Conservation (phyloP, 768 basidiomycete species). For the Lactarius indigo region DNA sequence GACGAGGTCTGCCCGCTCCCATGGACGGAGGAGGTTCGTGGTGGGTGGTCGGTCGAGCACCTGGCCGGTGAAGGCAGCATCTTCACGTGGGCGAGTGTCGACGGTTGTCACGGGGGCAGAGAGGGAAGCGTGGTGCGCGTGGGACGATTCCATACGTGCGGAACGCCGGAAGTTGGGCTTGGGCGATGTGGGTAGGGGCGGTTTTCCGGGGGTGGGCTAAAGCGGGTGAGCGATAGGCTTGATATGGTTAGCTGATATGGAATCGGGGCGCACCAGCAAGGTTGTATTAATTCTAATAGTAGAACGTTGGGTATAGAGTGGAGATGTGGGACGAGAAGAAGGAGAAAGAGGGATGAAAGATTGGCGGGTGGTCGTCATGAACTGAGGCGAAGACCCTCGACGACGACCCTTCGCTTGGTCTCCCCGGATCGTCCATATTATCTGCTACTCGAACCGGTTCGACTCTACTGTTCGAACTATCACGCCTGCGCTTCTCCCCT, state of each 20-base stretch:
- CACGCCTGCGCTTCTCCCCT: constrained; percentile 23
- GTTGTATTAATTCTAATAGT: constrained; percentile 10
- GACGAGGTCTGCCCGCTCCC: constrained; percentile 68
- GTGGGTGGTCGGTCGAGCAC: constrained; percentile 50
- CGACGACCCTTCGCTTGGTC: background rate
- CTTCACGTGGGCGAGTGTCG: constrained; percentile 22
- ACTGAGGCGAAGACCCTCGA: background rate
- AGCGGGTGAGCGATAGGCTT: constrained; percentile 1
- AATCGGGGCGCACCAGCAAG: constrained; percentile 13
- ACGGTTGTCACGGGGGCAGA: constrained; percentile 10
- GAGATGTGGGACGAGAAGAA: constrained; percentile 17
- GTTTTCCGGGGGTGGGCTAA: constrained; percentile 32
- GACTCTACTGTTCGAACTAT: background rate
- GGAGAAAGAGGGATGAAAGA: constrained; percentile 50
- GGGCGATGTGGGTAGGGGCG: constrained; percentile 44
- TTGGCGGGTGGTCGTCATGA: constrained; percentile 25
- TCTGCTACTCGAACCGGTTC: background rate
- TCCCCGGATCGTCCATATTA: background rate
- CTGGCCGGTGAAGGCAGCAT: constrained; percentile 11
- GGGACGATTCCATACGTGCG: constrained; percentile 22
- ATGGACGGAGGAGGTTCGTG: constrained; percentile 59
- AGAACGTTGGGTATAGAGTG: background rate
- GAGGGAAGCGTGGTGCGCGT: constrained; percentile 11
- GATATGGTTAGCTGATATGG: background rate
- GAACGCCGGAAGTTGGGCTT: constrained; percentile 45